These are phyloP conservation scores for Monosporozyma unispora DNA, from an alignment of 805 yeast genomes.

Conservation along the genomic window DNA sequence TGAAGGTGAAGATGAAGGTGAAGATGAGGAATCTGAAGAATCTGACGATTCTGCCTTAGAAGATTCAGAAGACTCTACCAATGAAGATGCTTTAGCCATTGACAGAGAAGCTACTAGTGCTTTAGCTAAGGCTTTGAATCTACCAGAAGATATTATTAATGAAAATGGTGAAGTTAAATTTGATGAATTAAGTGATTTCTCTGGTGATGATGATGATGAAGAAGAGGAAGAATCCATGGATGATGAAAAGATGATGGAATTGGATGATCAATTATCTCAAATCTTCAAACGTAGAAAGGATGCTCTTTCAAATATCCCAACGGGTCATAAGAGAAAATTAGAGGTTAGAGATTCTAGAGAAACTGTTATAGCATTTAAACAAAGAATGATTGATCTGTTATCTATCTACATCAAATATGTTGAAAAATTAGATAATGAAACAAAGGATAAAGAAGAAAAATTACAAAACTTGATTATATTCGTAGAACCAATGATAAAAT, in stretches of 20 bases:
- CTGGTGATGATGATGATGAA: constrained; percentile 39
- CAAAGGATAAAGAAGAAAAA: constrained; percentile 6
- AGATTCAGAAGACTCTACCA: constrained; percentile 23
- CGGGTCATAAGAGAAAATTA: constrained; percentile 58
- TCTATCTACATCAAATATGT: constrained; percentile 50
- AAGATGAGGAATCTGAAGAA: background rate
- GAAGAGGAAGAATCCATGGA: constrained; percentile 79
- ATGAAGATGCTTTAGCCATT: constrained; percentile 31
- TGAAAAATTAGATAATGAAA: constrained; percentile 14
- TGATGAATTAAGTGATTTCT: constrained; percentile 40
- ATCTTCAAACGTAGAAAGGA: constrained; percentile 79
- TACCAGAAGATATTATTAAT: constrained; percentile 41
- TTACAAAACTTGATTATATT: constrained; percentile 32
- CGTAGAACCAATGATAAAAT: constrained; percentile 46
- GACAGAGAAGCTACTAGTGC: constrained; percentile 52
- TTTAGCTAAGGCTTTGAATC: constrained; percentile 62
- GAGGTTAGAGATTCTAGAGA: constrained; percentile 75
- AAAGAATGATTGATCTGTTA: constrained; percentile 66
- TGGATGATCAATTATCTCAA: constrained; percentile 72
- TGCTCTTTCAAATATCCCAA: constrained; percentile 44
- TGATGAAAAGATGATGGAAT: constrained; percentile 92
- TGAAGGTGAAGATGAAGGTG: constrained; percentile 17
- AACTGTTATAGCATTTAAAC: constrained; percentile 70
- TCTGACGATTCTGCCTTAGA: constrained; percentile 13
- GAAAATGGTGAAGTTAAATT: constrained; percentile 37